phyloP scores from a whole-genome alignment of 805 yeast species.

The Wickerhamiella azymoides region DNA sequence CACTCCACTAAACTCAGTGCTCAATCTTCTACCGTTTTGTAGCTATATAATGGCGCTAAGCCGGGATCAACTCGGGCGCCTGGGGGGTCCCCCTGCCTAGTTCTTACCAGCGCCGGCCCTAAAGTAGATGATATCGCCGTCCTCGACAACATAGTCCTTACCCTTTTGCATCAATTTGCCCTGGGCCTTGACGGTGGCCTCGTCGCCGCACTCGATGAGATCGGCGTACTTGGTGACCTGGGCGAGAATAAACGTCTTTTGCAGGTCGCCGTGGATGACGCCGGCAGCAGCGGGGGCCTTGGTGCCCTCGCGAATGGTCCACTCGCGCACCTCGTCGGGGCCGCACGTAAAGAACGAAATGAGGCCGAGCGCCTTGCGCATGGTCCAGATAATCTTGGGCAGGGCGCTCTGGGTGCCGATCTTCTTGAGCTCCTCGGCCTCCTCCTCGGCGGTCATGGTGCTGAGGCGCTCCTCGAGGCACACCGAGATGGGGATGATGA shows the following conservation, averaged over 20 bases:
- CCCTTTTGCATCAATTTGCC: conserved; percentile 90
- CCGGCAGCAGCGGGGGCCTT: conserved; percentile 87
- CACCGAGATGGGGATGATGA: conserved; percentile 86
- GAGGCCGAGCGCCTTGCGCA: conserved; percentile 76
- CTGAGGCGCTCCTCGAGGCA: conserved; percentile 86
- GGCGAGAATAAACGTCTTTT: conserved; percentile 89
- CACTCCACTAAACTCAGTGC: too few species aligned
- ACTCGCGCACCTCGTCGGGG: conserved; percentile 79
- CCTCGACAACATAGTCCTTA: conserved; percentile 87
- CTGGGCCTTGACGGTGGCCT: conserved; percentile 64
- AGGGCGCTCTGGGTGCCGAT: conserved; percentile 66
- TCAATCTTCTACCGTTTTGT: too few species aligned
- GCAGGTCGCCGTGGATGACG: conserved; percentile 89
- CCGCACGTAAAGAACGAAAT: conserved; percentile 95
- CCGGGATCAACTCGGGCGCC: too few species aligned
- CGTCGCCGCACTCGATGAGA: conserved; percentile 63
- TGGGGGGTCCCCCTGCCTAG: too few species aligned
- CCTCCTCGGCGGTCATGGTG: conserved; percentile 71
- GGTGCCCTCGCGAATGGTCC: conserved; percentile 68
- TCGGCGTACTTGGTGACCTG: conserved; percentile 81
- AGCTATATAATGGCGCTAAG: too few species aligned
- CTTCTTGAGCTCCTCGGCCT: conserved; percentile 59
- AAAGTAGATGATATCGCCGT: conserved; percentile 83
- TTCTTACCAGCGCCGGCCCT: conserved; percentile 91
- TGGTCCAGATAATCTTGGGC: conserved; percentile 71